These are phyloP conservation scores for Cytospora mali DNA, from an alignment of 2,329 filamentous ascomycete species.

Conservation along the genomic window DNA sequence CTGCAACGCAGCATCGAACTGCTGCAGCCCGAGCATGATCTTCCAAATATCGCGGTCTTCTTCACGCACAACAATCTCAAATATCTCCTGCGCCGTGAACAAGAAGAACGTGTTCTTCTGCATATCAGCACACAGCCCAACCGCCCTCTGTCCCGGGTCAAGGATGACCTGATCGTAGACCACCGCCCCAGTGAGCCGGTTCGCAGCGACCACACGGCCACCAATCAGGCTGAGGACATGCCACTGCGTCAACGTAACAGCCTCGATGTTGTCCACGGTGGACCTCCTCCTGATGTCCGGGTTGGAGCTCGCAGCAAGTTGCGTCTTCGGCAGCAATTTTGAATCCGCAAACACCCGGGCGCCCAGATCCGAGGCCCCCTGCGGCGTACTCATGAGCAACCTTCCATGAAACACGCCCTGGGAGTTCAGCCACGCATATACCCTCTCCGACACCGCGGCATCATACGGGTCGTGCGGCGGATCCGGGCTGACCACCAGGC, in stretches of 20 bases:
- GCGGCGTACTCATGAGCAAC: constrained; percentile 63
- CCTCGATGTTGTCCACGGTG: constrained; percentile 72
- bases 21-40: constrained; percentile 82
- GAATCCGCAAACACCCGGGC: constrained; percentile 76
- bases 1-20: constrained; percentile 85
- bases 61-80: constrained; percentile 87
- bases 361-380: constrained; percentile 61
- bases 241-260: constrained; percentile 88
- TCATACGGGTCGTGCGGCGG: constrained; percentile 57
- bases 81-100: constrained; percentile 88
- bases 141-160: constrained; percentile 72
- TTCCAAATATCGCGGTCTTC: constrained; percentile 95
- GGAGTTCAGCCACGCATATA: constrained; percentile 88
- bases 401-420: constrained; percentile 89
- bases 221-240: constrained; percentile 86
- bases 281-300: constrained; percentile 65
- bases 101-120: constrained; percentile 98
- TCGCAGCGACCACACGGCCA: constrained; percentile 79
- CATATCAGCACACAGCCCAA: constrained; percentile 86
- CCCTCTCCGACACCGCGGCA: constrained; percentile 64
- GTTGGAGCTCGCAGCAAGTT: constrained; percentile 68
- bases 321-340: constrained; percentile 73
- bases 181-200: constrained; percentile 80
- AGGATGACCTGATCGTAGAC: constrained; percentile 89
- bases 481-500: constrained; percentile 77